phyloP scores from a whole-genome alignment of 179 eudicot genomes.

The Nepenthes alata region DNA sequence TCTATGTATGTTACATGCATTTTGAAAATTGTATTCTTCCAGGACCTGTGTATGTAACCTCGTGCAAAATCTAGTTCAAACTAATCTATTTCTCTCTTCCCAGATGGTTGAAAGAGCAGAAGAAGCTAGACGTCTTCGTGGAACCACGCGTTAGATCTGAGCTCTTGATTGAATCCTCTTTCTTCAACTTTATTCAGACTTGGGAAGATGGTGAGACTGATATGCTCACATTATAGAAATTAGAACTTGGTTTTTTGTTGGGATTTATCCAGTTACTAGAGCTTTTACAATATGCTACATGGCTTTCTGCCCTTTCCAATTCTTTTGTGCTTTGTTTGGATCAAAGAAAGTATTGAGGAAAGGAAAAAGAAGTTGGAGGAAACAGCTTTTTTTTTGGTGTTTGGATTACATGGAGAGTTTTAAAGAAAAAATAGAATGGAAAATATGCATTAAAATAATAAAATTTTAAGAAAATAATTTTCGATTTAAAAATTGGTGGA shows the following conservation, averaged over 20 bases:
- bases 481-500: too few relatives aligned
- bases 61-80: background rate
- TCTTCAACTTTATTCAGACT: constrained; percentile 67
- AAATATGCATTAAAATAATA: background rate
- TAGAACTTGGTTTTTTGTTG: background rate
- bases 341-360: too few relatives aligned
- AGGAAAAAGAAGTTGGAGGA: too few relatives aligned
- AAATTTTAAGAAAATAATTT: background rate
- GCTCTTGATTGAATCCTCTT: constrained; percentile 60
- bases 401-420: too few relatives aligned
- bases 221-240: background rate
- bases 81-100: constrained; percentile 11
- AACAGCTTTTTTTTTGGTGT: too few relatives aligned
- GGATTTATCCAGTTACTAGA: too few relatives aligned
- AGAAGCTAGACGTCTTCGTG: constrained; percentile 53
- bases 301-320: too few relatives aligned
- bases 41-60: too few relatives aligned
- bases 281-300: too few relatives aligned
- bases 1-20: too few relatives aligned
- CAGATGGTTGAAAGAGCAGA: constrained; percentile 85
- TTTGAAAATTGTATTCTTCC: too few relatives aligned
- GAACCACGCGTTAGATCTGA: constrained; percentile 82
- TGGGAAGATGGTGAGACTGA: constrained; percentile 62
- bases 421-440: background rate
- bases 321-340: too few relatives aligned